phyloP scores from a whole-genome alignment of 2,329 filamentous ascomycete species.

The Periconia sp. region DNA sequence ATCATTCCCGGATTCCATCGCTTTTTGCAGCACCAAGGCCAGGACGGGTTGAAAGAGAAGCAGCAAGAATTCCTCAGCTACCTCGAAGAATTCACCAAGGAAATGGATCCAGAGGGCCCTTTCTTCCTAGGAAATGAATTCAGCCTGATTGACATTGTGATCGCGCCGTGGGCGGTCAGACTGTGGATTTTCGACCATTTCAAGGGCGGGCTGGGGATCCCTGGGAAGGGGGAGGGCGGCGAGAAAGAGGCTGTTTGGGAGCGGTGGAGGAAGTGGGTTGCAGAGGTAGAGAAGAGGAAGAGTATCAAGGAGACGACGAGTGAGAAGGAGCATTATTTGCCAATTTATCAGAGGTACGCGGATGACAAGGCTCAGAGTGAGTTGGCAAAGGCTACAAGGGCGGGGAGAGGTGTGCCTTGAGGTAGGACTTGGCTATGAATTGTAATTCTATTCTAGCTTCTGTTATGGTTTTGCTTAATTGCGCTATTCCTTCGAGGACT shows the following conservation, averaged over 20 bases:
- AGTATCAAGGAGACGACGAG: slow-evolving; percentile 74
- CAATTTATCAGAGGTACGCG: slow-evolving; percentile 65
- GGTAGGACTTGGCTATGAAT: not conserved
- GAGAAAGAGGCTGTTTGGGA: slow-evolving; percentile 66
- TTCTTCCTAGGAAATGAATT: slow-evolving; percentile 71
- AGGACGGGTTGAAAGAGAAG: slow-evolving; percentile 55
- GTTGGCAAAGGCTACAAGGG: slow-evolving; percentile 58
- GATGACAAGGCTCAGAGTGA: slow-evolving; percentile 55
- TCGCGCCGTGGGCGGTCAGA: slow-evolving; percentile 75
- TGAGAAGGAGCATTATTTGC: slow-evolving; percentile 69
- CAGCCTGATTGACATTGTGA: slow-evolving; percentile 71
- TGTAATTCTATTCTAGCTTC: too few species aligned
- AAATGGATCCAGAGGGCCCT: slow-evolving; percentile 67
- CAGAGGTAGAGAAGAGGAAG: slow-evolving; percentile 63
- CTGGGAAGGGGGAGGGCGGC: slow-evolving; percentile 54
- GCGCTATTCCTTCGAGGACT: too few species aligned
- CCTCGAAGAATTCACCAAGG: slow-evolving; percentile 65
- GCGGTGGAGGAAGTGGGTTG: slow-evolving; percentile 69
- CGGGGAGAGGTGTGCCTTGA: slow-evolving; percentile 68
- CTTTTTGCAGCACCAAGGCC: slow-evolving; percentile 52
- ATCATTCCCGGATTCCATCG: slow-evolving; percentile 75
- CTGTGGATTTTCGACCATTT: slow-evolving; percentile 78
- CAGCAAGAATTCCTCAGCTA: slow-evolving; percentile 64
- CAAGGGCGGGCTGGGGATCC: slow-evolving; percentile 65
- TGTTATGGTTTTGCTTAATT: too few species aligned